phyloP scores from a whole-genome alignment of 352 stramenopile genomes.

The Phytophthora pseudosyringae region DNA sequence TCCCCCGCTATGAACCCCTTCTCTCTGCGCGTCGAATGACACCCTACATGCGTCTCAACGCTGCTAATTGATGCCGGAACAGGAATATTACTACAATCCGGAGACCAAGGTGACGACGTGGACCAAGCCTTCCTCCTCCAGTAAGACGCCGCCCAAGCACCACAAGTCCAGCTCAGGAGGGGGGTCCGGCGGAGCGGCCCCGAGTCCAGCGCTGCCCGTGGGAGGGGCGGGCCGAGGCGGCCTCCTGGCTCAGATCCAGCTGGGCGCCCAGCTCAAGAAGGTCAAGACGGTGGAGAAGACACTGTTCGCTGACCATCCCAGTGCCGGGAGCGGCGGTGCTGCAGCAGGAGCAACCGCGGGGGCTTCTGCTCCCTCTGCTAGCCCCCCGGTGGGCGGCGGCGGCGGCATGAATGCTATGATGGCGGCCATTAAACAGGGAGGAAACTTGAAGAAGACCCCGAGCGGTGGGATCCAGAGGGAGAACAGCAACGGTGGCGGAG shows the following conservation, averaged over 20 bases:
- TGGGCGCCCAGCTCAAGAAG: slow-evolving; percentile 80
- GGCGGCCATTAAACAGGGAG: slow-evolving; percentile 71
- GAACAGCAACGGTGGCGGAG: slow-evolving; percentile 22
- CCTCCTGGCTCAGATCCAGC: slow-evolving; percentile 75
- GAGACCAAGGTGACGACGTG: slow-evolving; percentile 90
- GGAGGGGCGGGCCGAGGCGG: slow-evolving; percentile 54
- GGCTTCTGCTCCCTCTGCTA: slow-evolving; percentile 16
- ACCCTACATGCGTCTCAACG: background rate
- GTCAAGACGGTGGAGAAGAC: slow-evolving; percentile 76
- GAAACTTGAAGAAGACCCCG: slow-evolving; percentile 66
- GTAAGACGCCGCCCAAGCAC: slow-evolving; percentile 50
- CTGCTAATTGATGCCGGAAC: slow-evolving; percentile 8
- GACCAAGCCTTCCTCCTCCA: slow-evolving; percentile 58
- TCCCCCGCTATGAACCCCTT: background rate
- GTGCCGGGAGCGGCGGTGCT: slow-evolving; percentile 5
- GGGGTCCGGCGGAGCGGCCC: slow-evolving; percentile 21
- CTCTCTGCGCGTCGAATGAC: background rate
- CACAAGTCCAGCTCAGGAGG: slow-evolving; percentile 32
- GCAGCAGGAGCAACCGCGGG: slow-evolving; percentile 13
- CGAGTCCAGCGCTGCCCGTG: slow-evolving; percentile 12
- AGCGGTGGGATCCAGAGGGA: slow-evolving; percentile 43
- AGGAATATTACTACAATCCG: slow-evolving; percentile 94
- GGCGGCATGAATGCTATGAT: slow-evolving; percentile 75
- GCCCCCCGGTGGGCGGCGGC: slow-evolving; percentile 29
- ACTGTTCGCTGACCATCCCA: slow-evolving; percentile 50